These are phyloP conservation scores for Corynascus novoguineensis DNA, from an alignment of 495 filamentous ascomycete species.

Conservation along the genomic window DNA sequence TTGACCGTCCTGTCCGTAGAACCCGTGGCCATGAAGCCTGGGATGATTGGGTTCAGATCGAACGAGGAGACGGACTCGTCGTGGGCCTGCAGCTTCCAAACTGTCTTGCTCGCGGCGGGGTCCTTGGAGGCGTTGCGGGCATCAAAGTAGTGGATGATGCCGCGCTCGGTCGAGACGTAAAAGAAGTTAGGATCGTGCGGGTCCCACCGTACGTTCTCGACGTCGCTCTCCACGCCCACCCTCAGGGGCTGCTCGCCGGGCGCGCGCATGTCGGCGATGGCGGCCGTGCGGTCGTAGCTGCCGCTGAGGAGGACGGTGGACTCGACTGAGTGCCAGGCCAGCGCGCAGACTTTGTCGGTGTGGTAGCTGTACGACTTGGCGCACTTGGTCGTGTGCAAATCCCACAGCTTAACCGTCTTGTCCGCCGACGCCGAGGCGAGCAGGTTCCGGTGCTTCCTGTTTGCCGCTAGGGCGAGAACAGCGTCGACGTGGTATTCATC, in stretches of 20 bases:
- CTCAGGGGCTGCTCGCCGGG: slow-evolving; percentile 70
- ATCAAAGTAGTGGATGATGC: slow-evolving; percentile 84
- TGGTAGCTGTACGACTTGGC: slow-evolving; percentile 90
- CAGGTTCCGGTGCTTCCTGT: slow-evolving; percentile 86
- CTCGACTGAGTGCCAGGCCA: slow-evolving; percentile 85
- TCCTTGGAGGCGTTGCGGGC: slow-evolving; percentile 60
- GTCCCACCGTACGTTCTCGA: slow-evolving; percentile 90
- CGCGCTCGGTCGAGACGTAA: slow-evolving; percentile 89
- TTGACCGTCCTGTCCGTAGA: slow-evolving; percentile 92
- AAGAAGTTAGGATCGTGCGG: slow-evolving; percentile 88
- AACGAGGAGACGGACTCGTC: slow-evolving; percentile 92
- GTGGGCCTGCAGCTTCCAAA: slow-evolving; percentile 94
- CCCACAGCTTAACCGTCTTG: slow-evolving; percentile 96
- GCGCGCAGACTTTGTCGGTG: slow-evolving; percentile 91
- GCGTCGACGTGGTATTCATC: slow-evolving; percentile 93
- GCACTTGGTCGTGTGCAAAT: slow-evolving; percentile 82
- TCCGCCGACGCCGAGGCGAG: slow-evolving; percentile 96
- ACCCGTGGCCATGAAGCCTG: slow-evolving; percentile 87
- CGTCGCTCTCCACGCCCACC: slow-evolving; percentile 91
- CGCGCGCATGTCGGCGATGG: slow-evolving; percentile 88
- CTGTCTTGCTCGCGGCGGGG: slow-evolving; percentile 68
- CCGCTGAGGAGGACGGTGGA: slow-evolving; percentile 85
- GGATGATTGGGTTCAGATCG: slow-evolving; percentile 81
- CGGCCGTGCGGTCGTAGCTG: slow-evolving; percentile 88
- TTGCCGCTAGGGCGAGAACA: slow-evolving; percentile 81